Evolutionary conservation across 2,329 filamentous ascomycete genomes (phyloP), one percentile per base, ranked within the genome.

Genomic region (Aspergillus latus): DNA sequence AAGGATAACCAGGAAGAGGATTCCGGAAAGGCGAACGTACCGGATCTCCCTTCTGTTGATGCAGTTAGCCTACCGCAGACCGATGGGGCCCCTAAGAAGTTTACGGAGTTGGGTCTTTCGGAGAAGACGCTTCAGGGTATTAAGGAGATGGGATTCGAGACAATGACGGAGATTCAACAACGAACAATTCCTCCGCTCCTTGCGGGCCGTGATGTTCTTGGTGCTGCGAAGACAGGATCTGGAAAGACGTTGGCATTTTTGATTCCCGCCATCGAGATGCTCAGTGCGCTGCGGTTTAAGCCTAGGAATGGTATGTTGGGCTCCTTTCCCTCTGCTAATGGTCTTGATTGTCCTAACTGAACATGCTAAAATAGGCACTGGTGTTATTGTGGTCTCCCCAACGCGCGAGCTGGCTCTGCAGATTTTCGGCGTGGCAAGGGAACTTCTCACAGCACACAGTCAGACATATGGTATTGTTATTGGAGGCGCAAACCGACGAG

Each of bases 391-490:
- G 16, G 89, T 97, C 32, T 94, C 92, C 9, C 93, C 93, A 1
- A 99, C 94, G 0, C 85, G 94, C 70, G 94, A 99, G 78, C 78
- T 97, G 58, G 94, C 94, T 0, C 83, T 97, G 37, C 94, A 97
- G 73, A 97, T 97, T 62, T 97, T 97, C 67, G 92, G 92, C 59
- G 94, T 97, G 30, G 94, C 93, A 0, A 82, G 92, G 57, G 93
- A 97, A 76, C 84, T 99, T 52, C 92, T 97, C 88, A 87, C 87
- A 64, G 85, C 92, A 74, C 92, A 97, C 77, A 93, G 89, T n/a
- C 93, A 89, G 67, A 97, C 93, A 4, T 95, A 92, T 67, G 93
- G 93, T 51, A 96, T 97, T 59, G 90, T 96, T 58, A 99, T 99
- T 66, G 94, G 94, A 60, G 94, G 94, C 56, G 93, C 94, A 48